A percentile compares a stretch with the other conserved stretches of the same genome.
Evolutionary conservation across 2,329 filamentous ascomycete species (phyloP).

Genomic region (Cladosporium sp.): DNA sequence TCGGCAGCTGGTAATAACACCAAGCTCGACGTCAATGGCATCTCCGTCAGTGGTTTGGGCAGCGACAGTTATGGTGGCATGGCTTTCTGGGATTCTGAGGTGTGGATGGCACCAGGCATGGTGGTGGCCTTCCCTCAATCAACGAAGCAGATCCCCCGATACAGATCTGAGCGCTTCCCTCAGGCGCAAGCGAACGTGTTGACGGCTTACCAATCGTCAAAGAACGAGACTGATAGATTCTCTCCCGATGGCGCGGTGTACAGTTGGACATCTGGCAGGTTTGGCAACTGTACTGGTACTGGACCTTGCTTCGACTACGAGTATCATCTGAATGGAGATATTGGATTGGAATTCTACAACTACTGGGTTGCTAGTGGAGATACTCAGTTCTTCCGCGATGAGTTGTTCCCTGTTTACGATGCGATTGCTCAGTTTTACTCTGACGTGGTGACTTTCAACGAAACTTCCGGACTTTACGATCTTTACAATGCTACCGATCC

Average conservation of each 20-base stretch:
- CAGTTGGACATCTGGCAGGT: constrained; percentile 64
- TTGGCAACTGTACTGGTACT: constrained; percentile 63
- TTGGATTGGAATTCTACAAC: constrained; percentile 59
- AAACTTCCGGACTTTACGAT: constrained; percentile 47
- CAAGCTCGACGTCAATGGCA: constrained; percentile 57
- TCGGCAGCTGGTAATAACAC: constrained; percentile 45
- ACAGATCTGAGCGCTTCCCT: constrained; percentile 54
- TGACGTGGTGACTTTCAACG: constrained; percentile 58
- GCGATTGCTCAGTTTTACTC: constrained; percentile 59
- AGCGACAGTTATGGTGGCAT: constrained; percentile 65
- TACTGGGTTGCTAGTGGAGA: constrained; percentile 60
- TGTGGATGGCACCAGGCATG: constrained; percentile 66
- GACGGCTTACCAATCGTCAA: constrained; percentile 52
- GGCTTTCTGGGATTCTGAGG: constrained; percentile 64
- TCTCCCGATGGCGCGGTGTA: constrained; percentile 57
- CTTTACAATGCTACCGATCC: constrained; percentile 68
- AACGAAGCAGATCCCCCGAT: constrained; percentile 61
- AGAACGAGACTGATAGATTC: constrained; percentile 56
- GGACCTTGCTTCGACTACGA: constrained; percentile 65
- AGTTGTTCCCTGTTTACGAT: constrained; percentile 61
- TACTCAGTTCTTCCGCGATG: constrained; percentile 49
- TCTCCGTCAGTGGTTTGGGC: constrained; percentile 63
- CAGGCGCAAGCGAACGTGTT: constrained; percentile 60
- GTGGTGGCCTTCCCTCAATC: constrained; percentile 60
- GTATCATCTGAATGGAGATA: constrained; percentile 68